Base-by-base conservation (phyloP, 352 stramenopile species). In the Globisporangium solare region DNA sequence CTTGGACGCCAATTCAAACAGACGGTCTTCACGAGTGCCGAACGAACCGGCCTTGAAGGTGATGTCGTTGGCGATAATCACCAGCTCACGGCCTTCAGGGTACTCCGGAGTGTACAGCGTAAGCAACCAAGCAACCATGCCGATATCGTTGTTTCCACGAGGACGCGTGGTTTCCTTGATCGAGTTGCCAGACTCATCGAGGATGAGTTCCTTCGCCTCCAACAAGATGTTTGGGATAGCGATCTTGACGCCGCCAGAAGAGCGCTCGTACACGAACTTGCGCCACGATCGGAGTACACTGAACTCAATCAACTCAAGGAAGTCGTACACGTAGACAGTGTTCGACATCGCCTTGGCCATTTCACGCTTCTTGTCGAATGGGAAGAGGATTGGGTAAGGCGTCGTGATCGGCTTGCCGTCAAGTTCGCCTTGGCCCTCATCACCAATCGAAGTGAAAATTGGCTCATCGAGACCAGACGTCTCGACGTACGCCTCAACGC, bases 21-120 rank as follows among this genome's bases (percentile, higher is more conserved):
- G 83, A 52, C 96, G 86, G 81, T 99, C 98, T 73, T 99, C 98
- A 31, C 89, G 79, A 20, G 97, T 99, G 58, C 98, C 98, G 68
- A 99, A 99, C 50, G 95, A 99, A 35, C 98, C 98, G 45, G 97
- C 97, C 73, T 99, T 98, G 77, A 97, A 92, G 27, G 97, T 99
- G 68, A 99, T 99, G 67, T 99, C 98, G 76, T 99, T 99, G 46
- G 97, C 91, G 79, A 99, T 99, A 48, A 99, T 72, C 17, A 99
- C 83, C 41, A 99, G 72, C 78, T 99, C 90, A 51, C 97, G 93
- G 43, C 97, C 96, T 54, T 95, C 76, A 15, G 92, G 96, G 77
- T 97, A 99, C 82, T 99, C 97, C 1, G 98, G 94, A 47, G 98
- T 99, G 73, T 97, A 97, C 21, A 99, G 65, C 56, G 86, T 98